phyloP scores from a whole-genome alignment of 345 rosid genomes.

The Eucalyptus curtisii region DNA sequence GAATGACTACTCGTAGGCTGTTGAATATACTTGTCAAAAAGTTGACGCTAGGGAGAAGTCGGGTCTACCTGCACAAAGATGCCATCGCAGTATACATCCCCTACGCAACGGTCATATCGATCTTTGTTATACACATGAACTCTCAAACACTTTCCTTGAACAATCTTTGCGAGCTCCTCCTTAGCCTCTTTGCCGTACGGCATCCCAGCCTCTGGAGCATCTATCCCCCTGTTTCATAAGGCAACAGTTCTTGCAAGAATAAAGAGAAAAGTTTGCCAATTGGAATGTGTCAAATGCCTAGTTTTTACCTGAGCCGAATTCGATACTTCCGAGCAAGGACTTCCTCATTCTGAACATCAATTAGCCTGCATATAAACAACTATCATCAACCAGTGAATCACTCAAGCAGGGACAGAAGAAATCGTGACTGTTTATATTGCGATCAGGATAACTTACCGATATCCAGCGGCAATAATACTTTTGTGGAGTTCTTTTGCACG shows the following conservation, averaged over 20 bases:
- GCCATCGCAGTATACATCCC: conserved; percentile 65
- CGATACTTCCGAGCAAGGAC: conserved; percentile 73
- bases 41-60: not conserved
- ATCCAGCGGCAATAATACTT: conserved; percentile 56
- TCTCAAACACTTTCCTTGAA: conserved; percentile 53
- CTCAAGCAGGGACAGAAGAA: not conserved
- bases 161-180: conserved; percentile 43
- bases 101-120: conserved; percentile 55
- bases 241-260: not conserved
- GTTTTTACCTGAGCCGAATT: conserved; percentile 45
- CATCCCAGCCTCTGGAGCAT: conserved; percentile 77
- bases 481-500: conserved; percentile 52
- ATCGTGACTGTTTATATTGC: not conserved
- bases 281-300: not conserved
- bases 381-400: not conserved
- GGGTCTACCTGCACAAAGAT: conserved; percentile 41
- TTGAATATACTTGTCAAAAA: not conserved
- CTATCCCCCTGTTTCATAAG: conserved; percentile 50
- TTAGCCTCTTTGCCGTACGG: conserved; percentile 68
- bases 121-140: conserved; percentile 53
- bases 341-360: conserved; percentile 33
- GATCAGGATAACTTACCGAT: conserved; percentile 25
- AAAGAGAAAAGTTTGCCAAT: not conserved
- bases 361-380: conserved; percentile 11
- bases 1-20: not conserved